Percentiles rank a stretch among this genome's conserved stretches.
Conservation (phyloP, 768 basidiomycete species). For the Solioccasus polychromus region DNA sequence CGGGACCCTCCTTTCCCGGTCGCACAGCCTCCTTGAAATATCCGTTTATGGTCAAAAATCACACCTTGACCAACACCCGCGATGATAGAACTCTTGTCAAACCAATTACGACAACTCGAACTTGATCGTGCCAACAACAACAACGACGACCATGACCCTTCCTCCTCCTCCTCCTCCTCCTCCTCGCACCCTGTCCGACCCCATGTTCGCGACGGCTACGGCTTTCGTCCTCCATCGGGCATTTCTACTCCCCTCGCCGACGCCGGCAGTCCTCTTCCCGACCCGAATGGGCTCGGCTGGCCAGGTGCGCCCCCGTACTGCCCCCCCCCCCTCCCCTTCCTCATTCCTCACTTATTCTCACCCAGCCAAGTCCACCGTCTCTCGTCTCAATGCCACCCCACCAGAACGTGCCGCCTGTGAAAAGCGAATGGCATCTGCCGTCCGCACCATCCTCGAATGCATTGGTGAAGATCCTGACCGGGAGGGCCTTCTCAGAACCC, state of each 20-base stretch:
- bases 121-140: constrained; percentile 16
- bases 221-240: constrained; percentile 72
- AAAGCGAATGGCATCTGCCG: constrained; percentile 74
- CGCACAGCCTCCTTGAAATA: constrained; percentile 25
- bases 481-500: constrained; percentile 88
- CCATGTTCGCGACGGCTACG: constrained; percentile 71
- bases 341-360: constrained; percentile 15
- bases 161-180: too few species aligned
- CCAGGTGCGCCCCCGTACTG: constrained; percentile 56
- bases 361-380: constrained; percentile 85
- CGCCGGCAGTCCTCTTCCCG: constrained; percentile 37
- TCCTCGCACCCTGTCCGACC: constrained; percentile 26
- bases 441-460: constrained; percentile 91
- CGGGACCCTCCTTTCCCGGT: constrained; percentile 4
- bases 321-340: constrained; percentile 3
- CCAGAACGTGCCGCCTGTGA: constrained; percentile 71
- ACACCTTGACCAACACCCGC: constrained; percentile 5
- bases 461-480: constrained; percentile 98
- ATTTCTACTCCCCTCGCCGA: constrained; percentile 53
- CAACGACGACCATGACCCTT: too few species aligned
- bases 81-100: constrained; percentile 33
- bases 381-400: constrained; percentile 76
- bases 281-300: constrained; percentile 85
- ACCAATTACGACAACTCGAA: constrained; percentile 48
- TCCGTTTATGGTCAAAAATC: constrained; percentile 22